phyloP scores from a whole-genome alignment of 2,329 filamentous ascomycete species.

The Teratosphaeria viscida region DNA sequence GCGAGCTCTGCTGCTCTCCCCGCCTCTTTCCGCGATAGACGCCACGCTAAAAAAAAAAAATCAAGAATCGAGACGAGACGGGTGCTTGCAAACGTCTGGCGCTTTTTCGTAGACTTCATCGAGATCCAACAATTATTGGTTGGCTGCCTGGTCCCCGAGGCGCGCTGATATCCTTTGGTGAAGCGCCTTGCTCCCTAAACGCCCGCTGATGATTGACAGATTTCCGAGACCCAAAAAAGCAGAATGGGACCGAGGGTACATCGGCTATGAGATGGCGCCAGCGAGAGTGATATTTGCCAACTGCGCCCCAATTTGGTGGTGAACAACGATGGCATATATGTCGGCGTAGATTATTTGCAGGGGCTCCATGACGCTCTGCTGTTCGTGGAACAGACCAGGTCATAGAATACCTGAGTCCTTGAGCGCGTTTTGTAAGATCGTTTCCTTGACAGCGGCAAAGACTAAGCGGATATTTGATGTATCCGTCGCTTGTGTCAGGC shows the following conservation, averaged over 20 bases:
- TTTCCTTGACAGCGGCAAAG: conserved; percentile 97
- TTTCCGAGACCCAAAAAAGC: neutral
- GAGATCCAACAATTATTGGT: neutral
- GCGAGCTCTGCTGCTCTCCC: neutral
- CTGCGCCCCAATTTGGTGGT: neutral
- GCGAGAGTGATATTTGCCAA: neutral
- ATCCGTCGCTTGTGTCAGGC: conserved; percentile 95
- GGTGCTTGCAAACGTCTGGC: neutral
- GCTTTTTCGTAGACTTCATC: neutral
- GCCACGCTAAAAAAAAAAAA: neutral
- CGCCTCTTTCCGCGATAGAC: neutral
- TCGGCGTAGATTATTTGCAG: neutral
- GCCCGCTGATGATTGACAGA: neutral
- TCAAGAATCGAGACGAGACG: neutral
- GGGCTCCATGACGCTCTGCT: neutral
- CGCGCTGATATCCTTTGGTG: neutral
- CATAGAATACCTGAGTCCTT: conserved; percentile 92
- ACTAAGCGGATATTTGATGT: conserved; percentile 97
- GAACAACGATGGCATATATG: neutral
- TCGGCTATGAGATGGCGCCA: neutral
- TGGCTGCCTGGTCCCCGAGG: neutral
- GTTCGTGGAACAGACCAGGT: neutral
- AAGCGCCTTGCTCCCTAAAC: neutral
- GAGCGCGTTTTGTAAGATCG: conserved; percentile 93
- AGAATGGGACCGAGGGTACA: neutral